Base-by-base conservation (phyloP, 164 flowering plant genomes). In the Berberis vulgaris region DNA sequence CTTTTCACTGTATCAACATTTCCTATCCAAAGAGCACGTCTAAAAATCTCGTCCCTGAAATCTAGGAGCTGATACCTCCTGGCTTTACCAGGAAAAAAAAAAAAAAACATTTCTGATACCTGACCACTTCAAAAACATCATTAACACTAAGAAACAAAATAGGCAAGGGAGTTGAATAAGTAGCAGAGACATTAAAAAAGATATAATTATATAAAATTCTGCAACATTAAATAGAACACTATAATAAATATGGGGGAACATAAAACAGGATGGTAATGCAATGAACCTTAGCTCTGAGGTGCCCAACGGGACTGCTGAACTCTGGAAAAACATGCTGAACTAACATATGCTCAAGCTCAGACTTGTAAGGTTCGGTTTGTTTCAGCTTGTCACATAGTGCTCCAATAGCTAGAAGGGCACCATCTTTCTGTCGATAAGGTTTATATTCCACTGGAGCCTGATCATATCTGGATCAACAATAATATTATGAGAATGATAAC, bases 321-420 rank as follows among this genome's bases (percentile, higher is more conserved):
- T 95, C 99, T 43, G 97, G 96, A 70, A 91, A 89, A 61, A 95
- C 97, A 81, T 95, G 97, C 61, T 89, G 97, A 67, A 95, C 92
- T 63, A 95, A 72, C 99, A 95, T 95, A 57, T 72, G 81, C 78
- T 95, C 99, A 70, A 95, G 87, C 76, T 95, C 96, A 56, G 89
- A 84, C 69, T 89, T 95, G 80, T 95, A 95, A 1, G 99, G 99
- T 60, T 88, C 97, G 61, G 89, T 86, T 72, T 88, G 90, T 72
- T 88, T 91, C 74, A 95, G 68, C 74, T 86, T 91, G 75, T 95
- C 97, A 79, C 99, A 95, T 55, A 95, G 77, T 52, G 97, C 84
- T 64, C 99, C 99, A 77, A 95, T 83, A 55, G 97, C 97, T 73
- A 95, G 97, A 78, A 95, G 87, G 7, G 97, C 99, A 65, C 99